Percentiles rank a stretch among this genome's conserved stretches.
Conservation (phyloP, 2,329 filamentous ascomycete genomes). For the Mycosphaerella sp. region DNA sequence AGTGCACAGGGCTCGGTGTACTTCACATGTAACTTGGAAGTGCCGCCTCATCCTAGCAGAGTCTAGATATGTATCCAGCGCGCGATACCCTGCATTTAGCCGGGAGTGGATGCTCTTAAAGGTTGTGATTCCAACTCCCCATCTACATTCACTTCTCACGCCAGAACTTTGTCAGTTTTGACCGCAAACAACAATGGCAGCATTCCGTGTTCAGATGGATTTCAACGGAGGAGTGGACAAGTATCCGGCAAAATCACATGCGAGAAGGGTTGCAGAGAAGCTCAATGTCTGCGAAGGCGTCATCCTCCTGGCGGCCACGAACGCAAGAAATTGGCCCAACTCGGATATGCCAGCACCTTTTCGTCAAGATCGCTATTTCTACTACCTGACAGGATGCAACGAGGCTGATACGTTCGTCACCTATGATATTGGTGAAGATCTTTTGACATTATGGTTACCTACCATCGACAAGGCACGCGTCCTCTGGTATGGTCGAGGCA, state of each 20-base stretch:
- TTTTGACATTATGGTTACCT: constrained; percentile 83
- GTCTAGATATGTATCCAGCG: too few species aligned
- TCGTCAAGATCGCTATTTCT: constrained; percentile 75
- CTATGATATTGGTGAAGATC: constrained; percentile 69
- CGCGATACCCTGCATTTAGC: too few species aligned
- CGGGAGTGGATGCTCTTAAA: too few species aligned
- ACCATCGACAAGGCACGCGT: constrained; percentile 81
- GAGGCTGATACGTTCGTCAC: constrained; percentile 72
- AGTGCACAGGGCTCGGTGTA: too few species aligned
- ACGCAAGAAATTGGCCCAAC: constrained; percentile 45
- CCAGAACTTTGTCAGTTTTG: too few species aligned
- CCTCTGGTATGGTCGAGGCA: constrained; percentile 86
- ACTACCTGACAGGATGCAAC: constrained; percentile 82
- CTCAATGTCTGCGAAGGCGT: constrained; percentile 61
- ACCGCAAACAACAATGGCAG: neutral
- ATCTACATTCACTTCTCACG: too few species aligned
- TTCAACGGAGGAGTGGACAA: constrained; percentile 34
- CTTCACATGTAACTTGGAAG: too few species aligned
- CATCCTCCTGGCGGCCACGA: constrained; percentile 69
- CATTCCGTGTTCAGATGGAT: constrained; percentile 9
- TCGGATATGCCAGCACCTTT: constrained; percentile 78
- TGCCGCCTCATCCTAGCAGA: too few species aligned
- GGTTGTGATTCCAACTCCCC: too few species aligned
- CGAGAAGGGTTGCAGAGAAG: constrained; percentile 68
- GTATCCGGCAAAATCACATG: constrained; percentile 82